Percentiles rank a stretch among this genome's conserved stretches.
These are phyloP conservation scores for Aspergillus cavernicola DNA, from an alignment of 495 filamentous ascomycete species.

Conservation along the genomic window DNA sequence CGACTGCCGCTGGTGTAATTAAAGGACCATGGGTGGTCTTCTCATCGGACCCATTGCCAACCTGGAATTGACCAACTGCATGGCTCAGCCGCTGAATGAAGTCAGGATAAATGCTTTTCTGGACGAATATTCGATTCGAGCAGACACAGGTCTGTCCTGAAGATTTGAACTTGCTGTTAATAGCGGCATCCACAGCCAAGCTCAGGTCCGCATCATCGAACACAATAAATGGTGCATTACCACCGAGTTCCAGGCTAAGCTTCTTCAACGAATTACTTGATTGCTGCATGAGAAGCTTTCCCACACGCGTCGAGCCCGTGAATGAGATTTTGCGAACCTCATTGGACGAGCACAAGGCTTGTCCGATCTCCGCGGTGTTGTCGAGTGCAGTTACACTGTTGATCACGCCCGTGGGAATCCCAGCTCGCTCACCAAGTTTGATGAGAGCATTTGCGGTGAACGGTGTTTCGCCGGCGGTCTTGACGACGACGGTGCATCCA, in stretches of 20 bases:
- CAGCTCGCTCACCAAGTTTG: slow-evolving; percentile 46
- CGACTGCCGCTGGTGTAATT: no score
- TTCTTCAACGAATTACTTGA: slow-evolving; percentile 48
- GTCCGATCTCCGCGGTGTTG: slow-evolving; percentile 42
- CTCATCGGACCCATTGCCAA: slow-evolving; percentile 61
- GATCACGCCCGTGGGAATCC: slow-evolving; percentile 47
- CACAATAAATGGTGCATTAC: slow-evolving; percentile 53
- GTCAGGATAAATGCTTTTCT: slow-evolving; percentile 42
- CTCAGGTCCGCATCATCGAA: slow-evolving; percentile 53
- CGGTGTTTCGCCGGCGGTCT: slow-evolving; percentile 48
- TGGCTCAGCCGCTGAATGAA: slow-evolving; percentile 52
- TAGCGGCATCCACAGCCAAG: slow-evolving; percentile 38
- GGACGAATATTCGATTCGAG: slow-evolving; percentile 60
- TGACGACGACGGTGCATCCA: slow-evolving; percentile 49
- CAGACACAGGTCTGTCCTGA: slow-evolving; percentile 62
- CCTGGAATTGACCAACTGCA: slow-evolving; percentile 60
- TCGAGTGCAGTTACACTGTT: slow-evolving; percentile 44
- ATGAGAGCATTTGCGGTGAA: slow-evolving; percentile 44
- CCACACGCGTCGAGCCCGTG: slow-evolving; percentile 49
- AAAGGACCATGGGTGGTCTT: slow-evolving; percentile 69
- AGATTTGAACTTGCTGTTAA: slow-evolving; percentile 48
- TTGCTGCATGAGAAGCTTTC: slow-evolving; percentile 49
- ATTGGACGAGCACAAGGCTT: slow-evolving; percentile 35
- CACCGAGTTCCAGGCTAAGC: slow-evolving; percentile 52
- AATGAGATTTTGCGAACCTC: slow-evolving; percentile 49